These are phyloP conservation scores for Boletus subcaerulescens DNA, from an alignment of 768 basidiomycete species.

Conservation along the genomic window DNA sequence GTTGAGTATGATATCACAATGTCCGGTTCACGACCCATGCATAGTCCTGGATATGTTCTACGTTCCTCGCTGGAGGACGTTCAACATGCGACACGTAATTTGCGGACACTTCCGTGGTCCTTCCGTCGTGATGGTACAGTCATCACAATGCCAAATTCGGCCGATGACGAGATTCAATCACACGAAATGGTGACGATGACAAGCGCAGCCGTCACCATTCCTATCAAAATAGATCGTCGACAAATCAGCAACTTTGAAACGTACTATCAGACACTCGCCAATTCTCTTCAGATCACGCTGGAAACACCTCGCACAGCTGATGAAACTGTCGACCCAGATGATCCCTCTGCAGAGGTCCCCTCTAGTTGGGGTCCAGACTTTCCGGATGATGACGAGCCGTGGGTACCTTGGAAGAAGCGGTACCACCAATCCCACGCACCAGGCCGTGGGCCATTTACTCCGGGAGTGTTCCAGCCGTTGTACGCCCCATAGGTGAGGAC, in stretches of 20 bases:
- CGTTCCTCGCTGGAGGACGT: background rate
- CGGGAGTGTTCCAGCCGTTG: background rate
- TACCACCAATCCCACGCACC: background rate
- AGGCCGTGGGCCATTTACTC: background rate
- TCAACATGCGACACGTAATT: background rate
- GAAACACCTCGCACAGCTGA: background rate
- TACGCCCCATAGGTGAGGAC: background rate
- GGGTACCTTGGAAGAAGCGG: conserved; percentile 18
- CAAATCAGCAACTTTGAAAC: conserved; percentile 11
- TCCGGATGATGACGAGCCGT: conserved; percentile 17
- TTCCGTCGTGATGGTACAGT: rapidly evolving
- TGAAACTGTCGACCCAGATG: conserved; percentile 5
- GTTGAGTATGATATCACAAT: background rate
- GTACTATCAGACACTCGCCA: conserved; percentile 13
- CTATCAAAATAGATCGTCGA: background rate
- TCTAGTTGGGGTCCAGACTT: background rate
- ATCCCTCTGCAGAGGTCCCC: background rate
- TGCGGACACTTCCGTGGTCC: too few relatives aligned
- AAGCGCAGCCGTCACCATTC: conserved; percentile 4
- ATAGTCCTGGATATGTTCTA: background rate
- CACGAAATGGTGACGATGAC: conserved; percentile 3
- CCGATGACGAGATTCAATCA: conserved; percentile 2
- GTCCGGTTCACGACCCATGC: background rate
- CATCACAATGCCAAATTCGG: conserved; percentile 7
- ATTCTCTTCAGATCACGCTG: background rate